Evolutionary conservation across 345 rosid genomes (phyloP).

Genomic region (Salix dunnii): DNA sequence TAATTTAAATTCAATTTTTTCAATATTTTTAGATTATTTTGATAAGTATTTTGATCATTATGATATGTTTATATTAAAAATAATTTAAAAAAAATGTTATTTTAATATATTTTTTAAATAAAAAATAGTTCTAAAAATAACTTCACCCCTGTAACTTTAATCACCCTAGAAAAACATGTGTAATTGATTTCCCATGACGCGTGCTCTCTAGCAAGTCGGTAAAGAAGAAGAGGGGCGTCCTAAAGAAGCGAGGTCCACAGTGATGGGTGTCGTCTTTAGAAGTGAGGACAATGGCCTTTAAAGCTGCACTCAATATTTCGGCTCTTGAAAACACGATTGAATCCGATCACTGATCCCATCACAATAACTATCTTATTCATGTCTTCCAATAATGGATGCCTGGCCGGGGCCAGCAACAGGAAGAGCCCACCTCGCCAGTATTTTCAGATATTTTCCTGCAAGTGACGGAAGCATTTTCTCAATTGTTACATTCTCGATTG

Average conservation of each 20-base stretch:
- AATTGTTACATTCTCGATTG: too few species aligned
- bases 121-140: too few species aligned
- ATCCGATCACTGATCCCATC: neutral
- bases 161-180: too few species aligned
- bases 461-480: neutral
- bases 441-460: neutral
- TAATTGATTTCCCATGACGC: too few species aligned
- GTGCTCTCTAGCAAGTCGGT: neutral
- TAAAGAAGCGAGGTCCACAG: neutral
- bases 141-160: too few species aligned
- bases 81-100: too few species aligned
- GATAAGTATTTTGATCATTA: too few species aligned
- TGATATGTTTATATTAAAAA: too few species aligned
- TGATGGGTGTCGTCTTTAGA: neutral
- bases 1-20: too few species aligned
- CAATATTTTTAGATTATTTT: too few species aligned
- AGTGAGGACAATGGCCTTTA: neutral
- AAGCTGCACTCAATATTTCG: neutral
- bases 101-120: too few species aligned
- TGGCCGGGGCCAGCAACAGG: neutral
- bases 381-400: neutral
- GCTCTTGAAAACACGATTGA: neutral
- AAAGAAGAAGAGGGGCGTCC: neutral
- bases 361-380: neutral
- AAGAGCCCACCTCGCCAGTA: neutral